phyloP scores from a whole-genome alignment of 805 yeast genomes.

The Vanderwaltozyma verrucispora region DNA sequence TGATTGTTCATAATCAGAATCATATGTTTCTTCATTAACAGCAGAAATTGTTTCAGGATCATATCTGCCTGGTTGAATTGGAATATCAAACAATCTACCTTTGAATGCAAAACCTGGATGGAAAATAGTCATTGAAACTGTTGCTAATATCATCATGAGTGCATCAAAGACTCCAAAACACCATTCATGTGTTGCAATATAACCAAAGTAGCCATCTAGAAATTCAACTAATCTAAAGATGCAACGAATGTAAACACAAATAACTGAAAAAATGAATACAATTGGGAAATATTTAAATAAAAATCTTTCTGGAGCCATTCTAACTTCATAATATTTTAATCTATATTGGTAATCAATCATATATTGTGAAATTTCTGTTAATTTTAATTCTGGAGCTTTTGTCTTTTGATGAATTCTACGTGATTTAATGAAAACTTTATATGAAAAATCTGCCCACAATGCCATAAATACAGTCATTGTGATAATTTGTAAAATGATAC shows the following conservation, averaged over 20 bases:
- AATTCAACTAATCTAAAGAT: conserved; percentile 66
- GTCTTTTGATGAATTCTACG: conserved; percentile 18
- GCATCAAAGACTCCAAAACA: conserved; percentile 54
- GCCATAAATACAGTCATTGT: conserved; percentile 53
- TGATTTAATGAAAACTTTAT: conserved; percentile 27
- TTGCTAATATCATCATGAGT: conserved; percentile 46
- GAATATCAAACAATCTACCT: conserved; percentile 22
- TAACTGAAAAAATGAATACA: conserved; percentile 37
- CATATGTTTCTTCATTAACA: neutral
- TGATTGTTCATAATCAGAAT: too few species aligned
- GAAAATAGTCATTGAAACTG: conserved; percentile 37
- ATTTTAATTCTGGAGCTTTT: conserved; percentile 5
- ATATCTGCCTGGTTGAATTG: conserved; percentile 13
- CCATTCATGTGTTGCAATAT: conserved; percentile 48
- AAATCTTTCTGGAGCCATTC: conserved; percentile 22
- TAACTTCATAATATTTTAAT: conserved; percentile 19
- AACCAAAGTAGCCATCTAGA: conserved; percentile 53
- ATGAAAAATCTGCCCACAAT: conserved; percentile 39
- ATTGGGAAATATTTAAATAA: conserved; percentile 36
- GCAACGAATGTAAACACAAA: conserved; percentile 55
- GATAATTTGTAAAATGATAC: conserved; percentile 65
- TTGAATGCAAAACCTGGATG: conserved; percentile 55
- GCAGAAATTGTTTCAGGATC: conserved; percentile 9
- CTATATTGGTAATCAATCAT: conserved; percentile 18
- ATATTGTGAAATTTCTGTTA: conserved; percentile 11